These are phyloP conservation scores for Auricularia auricula-judae DNA, from an alignment of 768 basidiomycete species.

Conservation along the genomic window DNA sequence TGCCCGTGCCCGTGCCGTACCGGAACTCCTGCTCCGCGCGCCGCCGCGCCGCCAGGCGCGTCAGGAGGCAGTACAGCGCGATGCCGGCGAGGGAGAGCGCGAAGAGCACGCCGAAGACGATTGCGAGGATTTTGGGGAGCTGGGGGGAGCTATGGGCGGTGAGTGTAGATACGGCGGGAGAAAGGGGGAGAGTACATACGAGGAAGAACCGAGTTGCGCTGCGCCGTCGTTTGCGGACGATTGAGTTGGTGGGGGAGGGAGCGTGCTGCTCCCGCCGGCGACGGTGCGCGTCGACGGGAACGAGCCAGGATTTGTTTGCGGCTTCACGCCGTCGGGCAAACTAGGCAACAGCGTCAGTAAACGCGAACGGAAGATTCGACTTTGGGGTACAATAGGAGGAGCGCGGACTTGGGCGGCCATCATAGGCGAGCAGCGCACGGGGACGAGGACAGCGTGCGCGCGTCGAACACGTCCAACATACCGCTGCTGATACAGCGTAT, in stretches of 20 bases:
- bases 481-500: too few species aligned
- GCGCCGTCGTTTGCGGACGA: constrained; percentile 4
- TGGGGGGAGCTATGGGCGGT: not conserved
- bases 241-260: constrained; percentile 4
- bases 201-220: not conserved
- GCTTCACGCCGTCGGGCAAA: not conserved
- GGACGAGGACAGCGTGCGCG: too few species aligned
- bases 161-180: not conserved
- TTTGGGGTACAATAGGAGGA: too few species aligned
- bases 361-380: too few species aligned
- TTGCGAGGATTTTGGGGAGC: constrained; percentile 1
- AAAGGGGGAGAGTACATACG: too few species aligned
- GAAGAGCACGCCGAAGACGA: constrained; percentile 10
- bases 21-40: not conserved
- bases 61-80: constrained; percentile 9
- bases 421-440: too few species aligned
- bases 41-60: constrained; percentile 1
- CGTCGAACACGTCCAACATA: too few species aligned
- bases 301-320: not conserved
- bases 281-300: not conserved
- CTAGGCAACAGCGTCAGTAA: not conserved
- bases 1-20: not conserved
- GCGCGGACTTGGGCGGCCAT: too few species aligned
- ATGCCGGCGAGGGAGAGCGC: constrained; percentile 7
- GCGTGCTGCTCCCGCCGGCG: not conserved